Percentiles rank a stretch among this genome's conserved stretches.
These are phyloP conservation scores for Naganishia kalamii DNA, from an alignment of 768 basidiomycete genomes.

Conservation along the genomic window DNA sequence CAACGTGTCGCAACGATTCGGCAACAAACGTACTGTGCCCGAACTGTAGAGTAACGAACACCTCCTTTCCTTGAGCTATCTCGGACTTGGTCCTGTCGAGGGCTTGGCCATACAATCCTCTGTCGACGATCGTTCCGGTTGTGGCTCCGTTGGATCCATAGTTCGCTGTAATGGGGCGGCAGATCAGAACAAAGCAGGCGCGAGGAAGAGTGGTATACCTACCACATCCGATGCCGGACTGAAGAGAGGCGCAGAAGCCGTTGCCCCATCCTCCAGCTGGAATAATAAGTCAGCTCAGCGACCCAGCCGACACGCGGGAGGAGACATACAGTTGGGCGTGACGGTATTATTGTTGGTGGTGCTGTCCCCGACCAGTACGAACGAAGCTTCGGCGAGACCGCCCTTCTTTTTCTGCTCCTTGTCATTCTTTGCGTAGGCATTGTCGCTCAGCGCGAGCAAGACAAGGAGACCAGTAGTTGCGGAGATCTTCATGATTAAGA, in stretches of 20 bases:
- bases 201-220: neutral
- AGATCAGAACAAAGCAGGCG: neutral
- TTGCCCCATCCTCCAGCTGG: constrained; percentile 22
- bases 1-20: neutral
- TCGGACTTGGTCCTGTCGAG: constrained; percentile 1
- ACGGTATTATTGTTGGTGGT: constrained; percentile 20
- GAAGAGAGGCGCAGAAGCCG: constrained; percentile 17
- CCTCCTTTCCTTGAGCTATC: constrained; percentile 7
- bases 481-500: constrained; percentile 3
- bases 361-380: constrained; percentile 19
- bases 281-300: neutral
- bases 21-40: constrained; percentile 17
- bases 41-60: constrained; percentile 22
- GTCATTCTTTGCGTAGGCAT: neutral
- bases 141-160: constrained; percentile 20
- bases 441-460: neutral
- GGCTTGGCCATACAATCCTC: constrained; percentile 3
- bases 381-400: neutral
- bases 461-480: neutral
- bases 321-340: constrained; percentile 19
- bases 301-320: neutral
- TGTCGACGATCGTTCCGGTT: constrained; percentile 15
- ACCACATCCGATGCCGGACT: constrained; percentile 8
- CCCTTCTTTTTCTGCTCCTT: constrained; percentile 20
- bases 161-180: neutral